Base-by-base conservation (phyloP, 257 asterid species). In the Gynochthodes officinalis region DNA sequence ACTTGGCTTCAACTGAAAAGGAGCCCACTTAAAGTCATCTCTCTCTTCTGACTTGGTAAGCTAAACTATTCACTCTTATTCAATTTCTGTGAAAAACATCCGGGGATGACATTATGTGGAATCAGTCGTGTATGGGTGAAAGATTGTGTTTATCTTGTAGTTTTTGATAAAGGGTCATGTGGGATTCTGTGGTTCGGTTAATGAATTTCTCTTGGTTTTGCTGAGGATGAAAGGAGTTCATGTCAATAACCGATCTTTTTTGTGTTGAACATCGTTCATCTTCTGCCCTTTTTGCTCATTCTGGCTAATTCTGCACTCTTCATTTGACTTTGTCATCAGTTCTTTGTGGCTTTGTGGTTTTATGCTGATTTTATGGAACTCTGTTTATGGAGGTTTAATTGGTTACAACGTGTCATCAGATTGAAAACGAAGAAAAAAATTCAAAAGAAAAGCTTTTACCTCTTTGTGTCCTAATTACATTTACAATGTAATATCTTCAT, bases 1-100 rank as follows among this genome's bases (percentile, higher is more conserved):
- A 72, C 49, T 72, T 67, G 78, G 70, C 64, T 78, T 77, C 71
- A 67, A 68, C 74, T 71, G 78, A 32, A 73, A 72, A 68, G 55
- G 69, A 76, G 77, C 71, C 79, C 86, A 46, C 69, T 72, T 43
- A 13, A 69, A 67, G 70, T 57, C 59, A 37, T 72, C 43, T 35
- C 55, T 33, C 40, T 37, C 77, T 4, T 18, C 68, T 43, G 27
- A 54, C 32, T 30, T 55, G 44, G 37, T 40, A 39, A 70, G 80
- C 76, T 76, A 76, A 70, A 25, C n/a, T n/a, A n/a, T n/a, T n/a
- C n/a, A n/a, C n/a, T n/a, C n/a, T n/a, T n/a, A 21, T n/a, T 64
- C 49, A 4, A 6, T n/a, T n/a, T n/a, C 43, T 49, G 13, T 65
- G n/a, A n/a, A n/a, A 48, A 48, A 48, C 53, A 5, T n/a, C 42